Evolutionary conservation across 768 basidiomycete species (phyloP).

Genomic region (Tulasnella sp.): DNA sequence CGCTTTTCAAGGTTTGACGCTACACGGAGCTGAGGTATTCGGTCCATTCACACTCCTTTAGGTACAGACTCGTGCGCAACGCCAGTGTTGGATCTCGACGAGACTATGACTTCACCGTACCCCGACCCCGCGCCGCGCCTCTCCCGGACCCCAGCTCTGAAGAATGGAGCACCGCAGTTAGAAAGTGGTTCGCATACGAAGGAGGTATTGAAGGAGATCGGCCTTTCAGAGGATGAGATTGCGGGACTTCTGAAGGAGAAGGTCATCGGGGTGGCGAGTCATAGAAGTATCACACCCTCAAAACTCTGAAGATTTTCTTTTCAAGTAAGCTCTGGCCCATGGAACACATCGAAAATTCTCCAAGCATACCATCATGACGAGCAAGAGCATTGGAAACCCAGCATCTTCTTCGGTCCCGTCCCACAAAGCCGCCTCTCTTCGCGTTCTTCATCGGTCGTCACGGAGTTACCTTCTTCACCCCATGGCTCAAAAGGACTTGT

Average conservation of each 20-base stretch:
- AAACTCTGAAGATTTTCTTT: too few species aligned
- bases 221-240: neutral
- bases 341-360: neutral
- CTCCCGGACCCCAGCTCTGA: slow-evolving; percentile 25
- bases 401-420: slow-evolving; percentile 57
- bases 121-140: slow-evolving; percentile 46
- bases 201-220: slow-evolving; percentile 42
- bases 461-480: slow-evolving; percentile 58
- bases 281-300: too few species aligned
- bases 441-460: slow-evolving; percentile 43
- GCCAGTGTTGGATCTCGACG: slow-evolving; percentile 51
- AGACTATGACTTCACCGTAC: slow-evolving; percentile 38
- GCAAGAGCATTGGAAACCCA: slow-evolving; percentile 91
- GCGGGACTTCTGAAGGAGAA: neutral
- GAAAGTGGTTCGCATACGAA: slow-evolving; percentile 42
- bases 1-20: slow-evolving; percentile 45
- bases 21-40: neutral
- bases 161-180: slow-evolving; percentile 23
- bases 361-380: slow-evolving; percentile 30
- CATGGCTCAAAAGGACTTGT: slow-evolving; percentile 73
- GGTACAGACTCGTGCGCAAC: slow-evolving; percentile 61
- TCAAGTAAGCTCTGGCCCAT: too few species aligned
- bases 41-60: slow-evolving; percentile 23
- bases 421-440: slow-evolving; percentile 71
- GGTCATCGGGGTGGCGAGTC: too few species aligned